phyloP scores from a whole-genome alignment of 2,329 filamentous ascomycete genomes.

The Magnaporthiopsis incrustans region DNA sequence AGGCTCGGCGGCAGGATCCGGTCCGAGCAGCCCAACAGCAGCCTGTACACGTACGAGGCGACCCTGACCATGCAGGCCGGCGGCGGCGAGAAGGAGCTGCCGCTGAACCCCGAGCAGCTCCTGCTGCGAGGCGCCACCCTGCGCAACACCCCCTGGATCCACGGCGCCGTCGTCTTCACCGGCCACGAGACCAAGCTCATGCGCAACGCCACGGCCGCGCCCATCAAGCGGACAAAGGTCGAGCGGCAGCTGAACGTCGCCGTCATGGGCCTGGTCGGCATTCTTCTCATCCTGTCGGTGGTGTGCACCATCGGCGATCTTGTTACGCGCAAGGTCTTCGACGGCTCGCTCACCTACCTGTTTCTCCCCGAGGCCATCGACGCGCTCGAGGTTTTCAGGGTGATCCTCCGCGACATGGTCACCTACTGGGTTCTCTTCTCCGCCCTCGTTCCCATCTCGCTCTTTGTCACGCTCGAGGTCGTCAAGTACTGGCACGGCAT shows the following conservation, averaged over 20 bases:
- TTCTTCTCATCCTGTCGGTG: slow-evolving; percentile 76
- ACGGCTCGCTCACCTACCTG: slow-evolving; percentile 63
- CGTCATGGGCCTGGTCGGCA: slow-evolving; percentile 80
- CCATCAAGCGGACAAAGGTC: slow-evolving; percentile 95
- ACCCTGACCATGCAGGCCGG: slow-evolving; percentile 86
- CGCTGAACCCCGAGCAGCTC: slow-evolving; percentile 86
- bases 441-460: slow-evolving; percentile 89
- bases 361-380: slow-evolving; percentile 53
- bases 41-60: slow-evolving; percentile 95
- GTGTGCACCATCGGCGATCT: slow-evolving; percentile 89
- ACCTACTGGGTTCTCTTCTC: slow-evolving; percentile 99
- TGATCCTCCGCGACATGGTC: slow-evolving; percentile 89
- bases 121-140: slow-evolving; percentile 87
- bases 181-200: slow-evolving; percentile 98
- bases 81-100: slow-evolving; percentile 85
- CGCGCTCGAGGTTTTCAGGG: slow-evolving; percentile 50
- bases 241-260: slow-evolving; percentile 90
- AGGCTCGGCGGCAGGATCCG: slow-evolving; percentile 78
- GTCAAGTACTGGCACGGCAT: slow-evolving; percentile 99
- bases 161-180: slow-evolving; percentile 92
- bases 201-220: slow-evolving; percentile 93
- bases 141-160: slow-evolving; percentile 93
- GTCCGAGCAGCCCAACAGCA: slow-evolving; percentile 97
- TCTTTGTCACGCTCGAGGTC: slow-evolving; percentile 95
- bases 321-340: slow-evolving; percentile 60